phyloP scores from a whole-genome alignment of 345 rosid genomes.

The Arabis alpina region DNA sequence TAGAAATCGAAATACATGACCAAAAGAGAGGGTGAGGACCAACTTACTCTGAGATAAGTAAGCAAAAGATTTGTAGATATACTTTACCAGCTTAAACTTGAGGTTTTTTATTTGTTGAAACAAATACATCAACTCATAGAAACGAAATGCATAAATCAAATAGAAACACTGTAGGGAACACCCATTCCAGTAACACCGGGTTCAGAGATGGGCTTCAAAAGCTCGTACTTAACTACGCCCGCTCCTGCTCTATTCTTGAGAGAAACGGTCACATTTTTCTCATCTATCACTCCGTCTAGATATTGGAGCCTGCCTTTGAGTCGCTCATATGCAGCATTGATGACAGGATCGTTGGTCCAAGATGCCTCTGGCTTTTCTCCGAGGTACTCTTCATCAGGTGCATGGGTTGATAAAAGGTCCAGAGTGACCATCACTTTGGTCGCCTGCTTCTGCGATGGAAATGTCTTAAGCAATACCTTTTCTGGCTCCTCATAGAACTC shows the following conservation, averaged over 20 bases:
- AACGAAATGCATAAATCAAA: constrained; percentile 5
- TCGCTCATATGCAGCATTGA: constrained; percentile 37
- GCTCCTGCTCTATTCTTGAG: constrained; percentile 47
- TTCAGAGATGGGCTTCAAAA: constrained; percentile 37
- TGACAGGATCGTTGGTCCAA: constrained; percentile 34
- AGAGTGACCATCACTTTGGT: constrained; percentile 45
- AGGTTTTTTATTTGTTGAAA: too few species aligned
- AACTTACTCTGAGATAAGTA: too few species aligned
- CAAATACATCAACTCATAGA: background rate
- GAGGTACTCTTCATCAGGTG: constrained; percentile 48
- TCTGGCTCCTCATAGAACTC: constrained; percentile 39
- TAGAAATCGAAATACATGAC: too few species aligned
- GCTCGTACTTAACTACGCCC: constrained; percentile 46
- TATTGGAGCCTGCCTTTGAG: constrained; percentile 38
- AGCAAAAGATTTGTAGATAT: too few species aligned
- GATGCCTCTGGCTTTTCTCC: constrained; percentile 36
- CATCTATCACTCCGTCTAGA: constrained; percentile 44
- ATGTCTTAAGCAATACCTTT: constrained; percentile 31
- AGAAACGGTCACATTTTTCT: constrained; percentile 34
- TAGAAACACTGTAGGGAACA: constrained; percentile 44
- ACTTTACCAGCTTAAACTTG: too few species aligned
- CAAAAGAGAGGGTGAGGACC: too few species aligned
- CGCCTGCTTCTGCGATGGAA: constrained; percentile 43
- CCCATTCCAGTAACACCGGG: constrained; percentile 42
- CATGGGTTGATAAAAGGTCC: constrained; percentile 43